Conservation (phyloP, 805 yeast genomes). For the Myxozyma melibiosi region DNA sequence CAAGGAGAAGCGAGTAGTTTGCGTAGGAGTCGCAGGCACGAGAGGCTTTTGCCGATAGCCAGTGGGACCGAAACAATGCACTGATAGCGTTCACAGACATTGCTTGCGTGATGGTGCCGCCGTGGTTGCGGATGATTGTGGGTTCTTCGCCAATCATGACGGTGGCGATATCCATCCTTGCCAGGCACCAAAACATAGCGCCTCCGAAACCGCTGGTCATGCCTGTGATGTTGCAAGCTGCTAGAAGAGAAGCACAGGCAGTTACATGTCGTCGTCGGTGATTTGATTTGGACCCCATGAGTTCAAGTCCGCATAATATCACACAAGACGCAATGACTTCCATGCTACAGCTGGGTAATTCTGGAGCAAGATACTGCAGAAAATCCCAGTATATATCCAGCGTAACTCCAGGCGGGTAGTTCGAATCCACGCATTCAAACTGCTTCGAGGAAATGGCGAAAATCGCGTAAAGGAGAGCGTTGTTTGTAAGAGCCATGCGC, state of each 20-base stretch:
- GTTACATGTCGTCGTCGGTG: constrained; percentile 48
- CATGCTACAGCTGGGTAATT: constrained; percentile 16
- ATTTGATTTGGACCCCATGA: constrained; percentile 46
- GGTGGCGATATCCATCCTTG: constrained; percentile 48
- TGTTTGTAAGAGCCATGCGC: constrained; percentile 41
- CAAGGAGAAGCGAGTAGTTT: constrained; percentile 47
- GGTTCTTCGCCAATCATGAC: constrained; percentile 45
- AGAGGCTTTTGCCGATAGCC: constrained; percentile 29
- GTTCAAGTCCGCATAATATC: constrained; percentile 48
- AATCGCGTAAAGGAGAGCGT: constrained; percentile 40
- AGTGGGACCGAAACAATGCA: neutral
- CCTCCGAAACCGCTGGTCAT: constrained; percentile 44
- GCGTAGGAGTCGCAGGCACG: constrained; percentile 45
- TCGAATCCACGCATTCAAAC: constrained; percentile 39
- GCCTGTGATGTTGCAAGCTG: constrained; percentile 47
- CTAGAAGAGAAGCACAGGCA: constrained; percentile 47
- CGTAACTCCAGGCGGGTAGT: constrained; percentile 40
- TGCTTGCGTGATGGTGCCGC: constrained; percentile 11
- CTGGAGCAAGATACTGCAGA: constrained; percentile 13
- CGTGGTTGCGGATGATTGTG: constrained; percentile 44
- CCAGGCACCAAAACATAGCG: constrained; percentile 51
- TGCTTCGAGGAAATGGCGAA: constrained; percentile 45
- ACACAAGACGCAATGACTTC: constrained; percentile 46
- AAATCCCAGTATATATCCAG: constrained; percentile 35
- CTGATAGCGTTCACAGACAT: constrained; percentile 42